Base-by-base conservation (phyloP, 768 basidiomycete genomes). In the Panellus pusillus region DNA sequence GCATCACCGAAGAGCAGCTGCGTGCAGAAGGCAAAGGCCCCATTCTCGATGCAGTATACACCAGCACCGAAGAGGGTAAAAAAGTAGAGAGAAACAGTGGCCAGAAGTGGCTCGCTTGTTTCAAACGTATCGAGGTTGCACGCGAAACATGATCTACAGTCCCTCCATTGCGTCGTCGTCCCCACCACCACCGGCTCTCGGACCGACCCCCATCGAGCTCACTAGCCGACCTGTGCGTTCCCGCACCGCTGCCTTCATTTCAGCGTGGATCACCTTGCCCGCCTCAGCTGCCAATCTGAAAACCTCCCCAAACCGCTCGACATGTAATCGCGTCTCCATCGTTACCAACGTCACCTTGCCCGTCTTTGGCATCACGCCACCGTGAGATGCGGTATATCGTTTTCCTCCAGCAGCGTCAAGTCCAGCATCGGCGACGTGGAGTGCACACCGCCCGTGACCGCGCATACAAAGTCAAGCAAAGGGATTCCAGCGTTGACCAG, bases 51-150 rank as follows among this genome's bases (percentile, higher is more conserved):
- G 90, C 86, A 2, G 85, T 96, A 15, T 87, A 86, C 68, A 81
- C 74, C 31, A 84, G 84, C 63, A 99, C 97, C 4, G 97, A 99
- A 70, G 97, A 99, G 71, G 96, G 97, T 6, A 92, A 86, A 70
- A 99, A 99, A 69, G 97, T 98, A 0, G 91, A 91, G 68, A 76
- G 96, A 66, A 98, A 97, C 66, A 76, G 79, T 17, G 94, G 94
- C 20, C 80, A 89, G 42, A 98, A 98, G 70, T 95, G 88, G 87
- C 78, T 96, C 29, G 92, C 91, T 6, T 96, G 93, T 68, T 98
- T 93, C 71, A 79, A 82, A 65, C 79, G 93, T 61, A 79, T 87
- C 39, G 68, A 75, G 57, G 69, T 69, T 27, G 44, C 64, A 28
- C 65, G 69, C 64, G 59, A 65, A 61, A 63, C 62, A 66, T 60